Conservation (phyloP, 176 grass and related monocot genomes). For the Musa schizocarpa region DNA sequence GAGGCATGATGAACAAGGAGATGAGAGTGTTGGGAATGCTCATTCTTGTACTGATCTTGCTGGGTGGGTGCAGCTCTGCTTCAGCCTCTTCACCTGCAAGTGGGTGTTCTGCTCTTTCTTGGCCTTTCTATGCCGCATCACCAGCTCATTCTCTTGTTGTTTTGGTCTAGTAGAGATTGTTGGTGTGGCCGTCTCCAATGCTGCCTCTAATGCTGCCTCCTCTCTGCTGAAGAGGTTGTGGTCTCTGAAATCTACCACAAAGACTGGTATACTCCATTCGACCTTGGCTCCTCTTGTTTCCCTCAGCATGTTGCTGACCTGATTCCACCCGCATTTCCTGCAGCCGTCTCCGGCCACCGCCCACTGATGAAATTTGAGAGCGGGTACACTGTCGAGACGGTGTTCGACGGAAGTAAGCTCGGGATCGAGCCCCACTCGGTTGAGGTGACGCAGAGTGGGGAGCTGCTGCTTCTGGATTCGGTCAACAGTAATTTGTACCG, state of each 20-base stretch:
- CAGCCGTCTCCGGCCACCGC: slow-evolving; percentile 39
- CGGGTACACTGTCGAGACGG: slow-evolving; percentile 93
- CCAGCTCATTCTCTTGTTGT: not conserved
- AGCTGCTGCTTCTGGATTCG: slow-evolving; percentile 85
- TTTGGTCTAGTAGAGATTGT: slow-evolving; percentile 48
- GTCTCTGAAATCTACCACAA: slow-evolving; percentile 68
- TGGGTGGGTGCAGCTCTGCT: slow-evolving; percentile 10
- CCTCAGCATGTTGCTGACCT: not conserved
- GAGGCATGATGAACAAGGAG: not conserved
- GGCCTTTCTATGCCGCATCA: not conserved
- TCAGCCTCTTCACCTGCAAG: slow-evolving; percentile 58
- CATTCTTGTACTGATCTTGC: slow-evolving; percentile 5
- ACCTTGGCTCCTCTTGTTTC: not conserved
- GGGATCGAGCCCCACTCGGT: slow-evolving; percentile 87
- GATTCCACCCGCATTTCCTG: not conserved
- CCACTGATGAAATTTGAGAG: slow-evolving; percentile 93
- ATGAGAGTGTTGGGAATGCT: slow-evolving; percentile 6
- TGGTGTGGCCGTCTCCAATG: slow-evolving; percentile 58
- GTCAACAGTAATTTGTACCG: slow-evolving; percentile 92
- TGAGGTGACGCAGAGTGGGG: slow-evolving; percentile 69
- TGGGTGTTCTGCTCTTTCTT: slow-evolving; percentile 23
- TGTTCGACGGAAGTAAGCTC: slow-evolving; percentile 93
- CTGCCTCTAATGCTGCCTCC: slow-evolving; percentile 21
- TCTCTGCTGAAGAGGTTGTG: slow-evolving; percentile 54
- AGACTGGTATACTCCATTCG: slow-evolving; percentile 36